These are phyloP conservation scores for Daldinia bambusicola DNA, from an alignment of 495 filamentous ascomycete species.

Conservation along the genomic window DNA sequence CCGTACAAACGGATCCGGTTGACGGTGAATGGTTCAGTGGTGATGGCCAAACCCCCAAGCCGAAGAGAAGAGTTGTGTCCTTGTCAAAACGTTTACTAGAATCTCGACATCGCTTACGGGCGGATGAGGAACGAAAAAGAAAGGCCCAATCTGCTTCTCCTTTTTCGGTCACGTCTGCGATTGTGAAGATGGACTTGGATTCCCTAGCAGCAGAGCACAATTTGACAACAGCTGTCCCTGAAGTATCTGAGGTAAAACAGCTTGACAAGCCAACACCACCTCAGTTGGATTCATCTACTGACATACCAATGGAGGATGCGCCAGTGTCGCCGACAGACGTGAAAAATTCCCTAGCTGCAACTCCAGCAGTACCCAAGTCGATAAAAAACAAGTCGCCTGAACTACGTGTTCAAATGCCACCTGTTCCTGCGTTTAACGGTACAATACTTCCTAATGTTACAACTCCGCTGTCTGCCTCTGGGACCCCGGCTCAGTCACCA, in stretches of 20 bases:
- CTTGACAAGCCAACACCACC: conserved; percentile 24
- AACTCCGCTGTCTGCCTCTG: conserved; percentile 58
- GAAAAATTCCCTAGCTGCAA: conserved; percentile 9
- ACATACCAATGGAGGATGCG: conserved; percentile 44
- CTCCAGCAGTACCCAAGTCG: conserved; percentile 18
- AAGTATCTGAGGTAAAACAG: conserved; percentile 4
- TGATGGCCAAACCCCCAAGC: conserved; percentile 43
- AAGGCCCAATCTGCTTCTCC: conserved; percentile 34
- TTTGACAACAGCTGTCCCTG: conserved; percentile 6
- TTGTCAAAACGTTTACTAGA: conserved; percentile 61
- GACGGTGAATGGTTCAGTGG: conserved; percentile 56
- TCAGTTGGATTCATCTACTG: conserved; percentile 9
- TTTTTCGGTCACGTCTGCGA: conserved; percentile 36
- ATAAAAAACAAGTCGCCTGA: conserved; percentile 56
- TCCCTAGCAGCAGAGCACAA: conserved; percentile 43
- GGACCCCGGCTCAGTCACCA: conserved; percentile 63
- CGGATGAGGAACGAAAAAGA: conserved; percentile 50
- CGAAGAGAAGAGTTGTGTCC: conserved; percentile 55
- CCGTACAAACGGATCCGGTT: conserved; percentile 62
- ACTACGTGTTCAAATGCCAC: conserved; percentile 63
- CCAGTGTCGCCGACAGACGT: conserved; percentile 37
- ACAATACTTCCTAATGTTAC: conserved; percentile 45
- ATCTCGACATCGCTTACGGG: conserved; percentile 54
- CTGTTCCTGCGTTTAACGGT: conserved; percentile 54
- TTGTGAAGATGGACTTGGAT: conserved; percentile 51